Conservation (phyloP, 768 basidiomycete species). For the Leccinum subgranulosum region DNA sequence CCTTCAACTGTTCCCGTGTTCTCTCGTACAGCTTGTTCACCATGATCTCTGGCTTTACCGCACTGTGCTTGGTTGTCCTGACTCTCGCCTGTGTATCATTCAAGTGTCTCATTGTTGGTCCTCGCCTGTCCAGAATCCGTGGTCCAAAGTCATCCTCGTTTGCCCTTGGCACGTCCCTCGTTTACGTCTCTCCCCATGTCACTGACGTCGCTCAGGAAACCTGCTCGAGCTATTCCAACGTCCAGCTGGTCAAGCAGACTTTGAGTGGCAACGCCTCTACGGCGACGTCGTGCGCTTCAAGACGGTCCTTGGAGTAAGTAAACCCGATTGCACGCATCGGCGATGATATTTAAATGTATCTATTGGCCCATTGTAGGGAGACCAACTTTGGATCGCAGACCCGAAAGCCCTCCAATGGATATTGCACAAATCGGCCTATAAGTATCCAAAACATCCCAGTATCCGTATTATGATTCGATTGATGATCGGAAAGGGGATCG, state of each 20-base stretch:
- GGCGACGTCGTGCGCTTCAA: constrained; percentile 31
- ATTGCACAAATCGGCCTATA: constrained; percentile 41
- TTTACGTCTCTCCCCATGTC: background rate
- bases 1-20: background rate
- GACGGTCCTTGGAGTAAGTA: constrained; percentile 23
- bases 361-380: constrained; percentile 30
- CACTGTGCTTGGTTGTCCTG: constrained; percentile 6
- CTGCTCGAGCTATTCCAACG: constrained; percentile 28
- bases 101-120: background rate
- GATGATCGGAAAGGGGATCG: background rate
- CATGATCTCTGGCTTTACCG: constrained; percentile 11
- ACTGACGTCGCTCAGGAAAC: constrained; percentile 26
- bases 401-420: constrained; percentile 43
- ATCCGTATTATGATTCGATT: constrained; percentile 9
- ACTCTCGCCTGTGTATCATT: constrained; percentile 1
- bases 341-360: constrained; percentile 3
- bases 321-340: background rate
- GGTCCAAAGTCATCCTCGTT: constrained; percentile 26
- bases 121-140: constrained; percentile 10
- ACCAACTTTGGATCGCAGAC: constrained; percentile 45
- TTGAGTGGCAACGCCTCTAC: constrained; percentile 30
- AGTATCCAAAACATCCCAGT: constrained; percentile 38
- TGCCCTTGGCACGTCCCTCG: constrained; percentile 6
- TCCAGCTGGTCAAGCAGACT: constrained; percentile 25
- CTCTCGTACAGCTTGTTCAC: background rate